Base-by-base conservation (phyloP, 768 basidiomycete species). In the Vararia minispora region DNA sequence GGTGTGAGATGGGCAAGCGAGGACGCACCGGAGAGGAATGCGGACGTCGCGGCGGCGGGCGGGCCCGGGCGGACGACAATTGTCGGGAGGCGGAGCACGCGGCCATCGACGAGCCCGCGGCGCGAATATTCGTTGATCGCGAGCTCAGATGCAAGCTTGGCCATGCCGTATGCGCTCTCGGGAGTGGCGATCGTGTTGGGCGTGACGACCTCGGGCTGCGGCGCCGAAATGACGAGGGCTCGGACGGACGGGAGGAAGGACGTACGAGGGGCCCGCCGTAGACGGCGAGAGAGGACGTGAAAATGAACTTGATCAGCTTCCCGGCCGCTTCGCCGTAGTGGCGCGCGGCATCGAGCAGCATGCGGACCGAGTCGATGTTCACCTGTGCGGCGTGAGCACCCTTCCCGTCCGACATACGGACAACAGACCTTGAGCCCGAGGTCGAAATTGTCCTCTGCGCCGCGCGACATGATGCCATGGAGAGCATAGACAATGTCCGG, bases 381-480 rank as follows among this genome's bases (percentile, higher is more conserved):
- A 76, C 69, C 63, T 69, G 21, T 37, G 21, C 8, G 13, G 26
- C 3, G 21, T 13, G 10, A 17, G 13, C 17, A 22, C 12, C 3
- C 3, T 18, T 16, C 2, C 11, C 13, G 21, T 2, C 18, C 6
- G 7, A 14, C 17, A 16, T 11, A 14, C 4, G 5, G 21, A 16
- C 7, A 18, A 50, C 53, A 18, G n/a, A 64, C 68, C 57, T 68
- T 64, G 18, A 69, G 41, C n/a, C 72, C 74, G 1, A 76, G 50
- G 28, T 72, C 69, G 51, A 78, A 76, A 44, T 74, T 65, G 41
- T 72, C 69, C 51, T 78, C 76, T 12, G 72, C 65, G 25, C 72
- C 72, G 12, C 74, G 68, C 18, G 72, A 75, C 76, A 78, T 76
- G 48, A 76, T 72, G 2, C 76, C 76, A 48, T 72, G 69, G 18